Conservation (phyloP, 805 yeast genomes). For the Candida dajiaensis region DNA sequence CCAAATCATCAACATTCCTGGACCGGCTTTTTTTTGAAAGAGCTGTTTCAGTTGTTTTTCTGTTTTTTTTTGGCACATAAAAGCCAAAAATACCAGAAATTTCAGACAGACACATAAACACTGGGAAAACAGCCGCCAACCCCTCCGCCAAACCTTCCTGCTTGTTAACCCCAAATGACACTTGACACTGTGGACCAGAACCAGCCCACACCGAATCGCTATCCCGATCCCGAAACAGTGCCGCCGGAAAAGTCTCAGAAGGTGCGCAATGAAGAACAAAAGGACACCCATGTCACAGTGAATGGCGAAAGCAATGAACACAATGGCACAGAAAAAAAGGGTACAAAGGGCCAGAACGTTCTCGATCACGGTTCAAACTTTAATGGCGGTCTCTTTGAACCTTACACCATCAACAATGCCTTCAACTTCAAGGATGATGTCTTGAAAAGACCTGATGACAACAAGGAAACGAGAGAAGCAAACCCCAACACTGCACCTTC, state of each 20-base stretch:
- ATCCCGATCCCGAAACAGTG: background rate
- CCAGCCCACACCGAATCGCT: background rate
- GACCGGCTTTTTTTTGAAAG: no score
- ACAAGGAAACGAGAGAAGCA: conserved; percentile 13
- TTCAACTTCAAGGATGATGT: conserved; percentile 8
- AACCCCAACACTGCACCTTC: background rate
- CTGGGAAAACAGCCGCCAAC: no score
- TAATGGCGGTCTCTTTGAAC: conserved; percentile 12
- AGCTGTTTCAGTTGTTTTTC: no score
- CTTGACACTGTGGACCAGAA: background rate
- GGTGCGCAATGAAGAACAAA: background rate
- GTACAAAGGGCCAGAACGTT: background rate
- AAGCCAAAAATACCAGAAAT: no score
- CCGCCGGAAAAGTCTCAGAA: background rate
- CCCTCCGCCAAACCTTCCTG: no score
- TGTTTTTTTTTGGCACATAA: no score
- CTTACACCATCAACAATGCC: conserved; percentile 8
- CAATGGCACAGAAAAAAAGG: background rate
- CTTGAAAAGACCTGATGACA: conserved; percentile 13
- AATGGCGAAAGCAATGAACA: background rate
- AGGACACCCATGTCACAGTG: background rate
- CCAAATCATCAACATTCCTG: no score
- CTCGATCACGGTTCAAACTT: background rate
- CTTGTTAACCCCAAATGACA: no score
- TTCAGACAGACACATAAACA: no score